phyloP scores from a whole-genome alignment of 2,329 filamentous ascomycete species.

The Talaromyces sp. region DNA sequence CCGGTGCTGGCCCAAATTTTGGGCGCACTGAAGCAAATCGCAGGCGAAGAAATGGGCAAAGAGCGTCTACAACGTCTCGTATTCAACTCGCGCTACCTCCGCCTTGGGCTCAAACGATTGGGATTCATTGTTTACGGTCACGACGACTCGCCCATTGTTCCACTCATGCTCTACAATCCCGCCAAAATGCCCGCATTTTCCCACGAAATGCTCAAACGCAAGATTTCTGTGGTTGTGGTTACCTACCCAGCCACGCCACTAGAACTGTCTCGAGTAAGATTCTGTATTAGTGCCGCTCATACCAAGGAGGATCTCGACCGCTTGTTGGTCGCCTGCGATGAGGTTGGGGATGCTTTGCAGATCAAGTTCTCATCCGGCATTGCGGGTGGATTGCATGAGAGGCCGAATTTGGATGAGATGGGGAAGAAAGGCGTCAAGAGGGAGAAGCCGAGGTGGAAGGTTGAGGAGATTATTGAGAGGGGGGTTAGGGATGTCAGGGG shows the following conservation, averaged over 20 bases:
- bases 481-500: conserved; percentile 70
- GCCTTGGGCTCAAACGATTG: conserved; percentile 86
- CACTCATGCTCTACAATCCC: conserved; percentile 86
- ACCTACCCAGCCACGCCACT: conserved; percentile 92
- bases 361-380: conserved; percentile 91
- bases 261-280: conserved; percentile 84
- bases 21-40: conserved; percentile 76
- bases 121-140: conserved; percentile 93
- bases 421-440: conserved; percentile 24
- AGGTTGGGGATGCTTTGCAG: conserved; percentile 81
- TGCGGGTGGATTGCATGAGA: conserved; percentile 68
- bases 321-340: conserved; percentile 80
- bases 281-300: conserved; percentile 90
- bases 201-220: conserved; percentile 93
- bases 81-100: conserved; percentile 94
- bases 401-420: conserved; percentile 57
- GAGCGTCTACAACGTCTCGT: conserved; percentile 89
- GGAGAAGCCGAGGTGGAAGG: conserved; percentile 69
- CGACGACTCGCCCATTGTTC: conserved; percentile 93
- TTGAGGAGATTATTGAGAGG: conserved; percentile 67
- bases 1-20: conserved; percentile 86
- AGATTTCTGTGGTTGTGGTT: conserved; percentile 92
- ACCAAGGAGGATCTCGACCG: conserved; percentile 95
- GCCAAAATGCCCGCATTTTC: conserved; percentile 96
- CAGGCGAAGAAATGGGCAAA: conserved; percentile 69